Evolutionary conservation across 1,284 basidiomycete species (phyloP).

Genomic region (Inonotus obliquus): DNA sequence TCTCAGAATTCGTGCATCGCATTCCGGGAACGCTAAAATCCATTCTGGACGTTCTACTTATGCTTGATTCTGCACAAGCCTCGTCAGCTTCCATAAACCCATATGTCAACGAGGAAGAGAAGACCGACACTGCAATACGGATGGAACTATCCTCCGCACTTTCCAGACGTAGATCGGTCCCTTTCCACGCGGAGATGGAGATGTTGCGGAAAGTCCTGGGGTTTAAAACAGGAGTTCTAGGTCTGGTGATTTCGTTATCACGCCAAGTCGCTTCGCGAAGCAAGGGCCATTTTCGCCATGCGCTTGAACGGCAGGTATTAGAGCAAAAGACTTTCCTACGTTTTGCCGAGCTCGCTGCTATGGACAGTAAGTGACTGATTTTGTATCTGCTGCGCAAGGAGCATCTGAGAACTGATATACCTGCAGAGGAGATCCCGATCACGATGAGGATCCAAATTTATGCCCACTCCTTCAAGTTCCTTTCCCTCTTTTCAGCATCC

Average conservation of each 20-base stretch:
- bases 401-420: not conserved
- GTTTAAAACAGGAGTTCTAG: constrained; percentile 35
- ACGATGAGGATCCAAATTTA: constrained; percentile 46
- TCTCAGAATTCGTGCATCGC: constrained; percentile 25
- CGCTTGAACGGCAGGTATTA: constrained; percentile 38
- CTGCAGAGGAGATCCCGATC: constrained; percentile 31
- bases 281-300: constrained; percentile 23
- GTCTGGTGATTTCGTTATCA: constrained; percentile 27
- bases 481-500: constrained; percentile 35
- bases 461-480: constrained; percentile 41
- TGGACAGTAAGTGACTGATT: constrained; percentile 33
- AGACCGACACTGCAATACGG: constrained; percentile 16
- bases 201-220: constrained; percentile 38
- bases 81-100: not conserved
- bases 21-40: constrained; percentile 1
- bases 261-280: constrained; percentile 29
- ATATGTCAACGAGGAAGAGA: constrained; percentile 7
- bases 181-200: constrained; percentile 32
- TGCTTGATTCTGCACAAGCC: not conserved
- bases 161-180: constrained; percentile 24
- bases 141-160: constrained; percentile 29
- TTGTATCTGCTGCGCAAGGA: not conserved
- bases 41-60: not conserved
- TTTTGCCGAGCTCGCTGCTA: constrained; percentile 46
- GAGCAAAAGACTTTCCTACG: constrained; percentile 50